phyloP scores from a whole-genome alignment of 495 filamentous ascomycete species.

The Lophiostoma macrostomum region DNA sequence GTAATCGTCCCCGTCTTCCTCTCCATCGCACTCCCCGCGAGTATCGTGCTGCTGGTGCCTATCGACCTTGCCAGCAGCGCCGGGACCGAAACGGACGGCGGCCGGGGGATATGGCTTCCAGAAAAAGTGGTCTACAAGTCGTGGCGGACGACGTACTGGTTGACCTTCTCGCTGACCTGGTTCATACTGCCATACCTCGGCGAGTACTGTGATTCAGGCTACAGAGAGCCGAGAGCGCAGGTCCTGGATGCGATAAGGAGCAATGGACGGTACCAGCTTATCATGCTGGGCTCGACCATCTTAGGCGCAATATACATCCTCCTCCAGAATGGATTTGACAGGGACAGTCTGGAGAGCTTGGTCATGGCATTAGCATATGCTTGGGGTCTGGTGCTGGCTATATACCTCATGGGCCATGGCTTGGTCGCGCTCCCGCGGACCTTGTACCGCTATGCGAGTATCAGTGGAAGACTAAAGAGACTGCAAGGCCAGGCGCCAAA shows the following conservation, averaged over 20 bases:
- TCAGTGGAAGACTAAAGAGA: slow-evolving; percentile 65
- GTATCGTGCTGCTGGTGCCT: slow-evolving; percentile 90
- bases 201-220: slow-evolving; percentile 90
- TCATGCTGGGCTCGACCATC: slow-evolving; percentile 65
- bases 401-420: slow-evolving; percentile 96
- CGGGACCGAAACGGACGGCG: slow-evolving; percentile 61
- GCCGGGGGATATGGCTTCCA: slow-evolving; percentile 66
- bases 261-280: slow-evolving; percentile 84
- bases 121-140: slow-evolving; percentile 69
- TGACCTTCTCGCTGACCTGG: slow-evolving; percentile 94
- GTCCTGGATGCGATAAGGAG: slow-evolving; percentile 76
- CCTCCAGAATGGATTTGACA: slow-evolving; percentile 67
- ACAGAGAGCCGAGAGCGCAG: slow-evolving; percentile 76
- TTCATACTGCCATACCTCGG: slow-evolving; percentile 88
- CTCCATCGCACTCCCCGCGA: slow-evolving; percentile 84
- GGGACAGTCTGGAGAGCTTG: slow-evolving; percentile 66
- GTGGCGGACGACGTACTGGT: slow-evolving; percentile 95
- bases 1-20: slow-evolving; percentile 91
- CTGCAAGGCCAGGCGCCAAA: slow-evolving; percentile 77
- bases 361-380: slow-evolving; percentile 92
- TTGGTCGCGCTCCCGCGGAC: slow-evolving; percentile 84
- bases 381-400: slow-evolving; percentile 85
- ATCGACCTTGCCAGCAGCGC: slow-evolving; percentile 91
- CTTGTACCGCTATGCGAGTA: slow-evolving; percentile 71
- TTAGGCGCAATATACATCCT: slow-evolving; percentile 82